Evolutionary conservation across 2,329 filamentous ascomycete species (phyloP), one percentile per base, ranked within the genome.

Genomic region (Trichoderma sp.): DNA sequence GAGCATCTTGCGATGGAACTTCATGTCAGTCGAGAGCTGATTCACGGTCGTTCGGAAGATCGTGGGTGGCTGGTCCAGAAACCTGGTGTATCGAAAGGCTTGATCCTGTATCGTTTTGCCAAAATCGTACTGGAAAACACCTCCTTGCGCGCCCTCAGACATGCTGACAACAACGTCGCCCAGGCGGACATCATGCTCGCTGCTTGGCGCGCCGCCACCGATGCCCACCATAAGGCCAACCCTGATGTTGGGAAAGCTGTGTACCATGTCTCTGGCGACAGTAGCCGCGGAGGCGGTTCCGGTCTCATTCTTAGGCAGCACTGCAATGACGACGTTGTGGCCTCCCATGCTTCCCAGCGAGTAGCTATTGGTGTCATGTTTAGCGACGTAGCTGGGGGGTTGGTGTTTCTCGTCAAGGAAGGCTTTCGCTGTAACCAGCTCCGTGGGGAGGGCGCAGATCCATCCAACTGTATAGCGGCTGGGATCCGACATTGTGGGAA

Each of bases 391-490:
- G n/a, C 58, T 39, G 7, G 34, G 24, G 12, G 17, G 0, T 19
- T 47, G 5, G 6, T 58, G 55, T n/a, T 58, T 19, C 24, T 45
- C 21, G 6, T 58, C 55, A 21, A 58, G 26, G 30, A 58, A 58
- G 0, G 51, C 68, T 28, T 69, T 67, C 3, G 79, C 79, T 5
- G 79, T 78, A 54, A 76, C 72, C 48, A 69, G 72, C 59, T 82
- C 79, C 0, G 67, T 72, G 0, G 5, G 19, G 1, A 81, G 65
- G 10, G 79, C 78, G 62, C 77, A 81, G 6, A 82, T 79, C 55
- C 78, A 81, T 17, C 78, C 79, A 9, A 82, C 73, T 0, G 72
- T 78, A 59, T 81, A 81, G 5, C 5, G 2, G 10, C 26, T 30
- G 24, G 19, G 19, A 5, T 26, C 19, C 7, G 52, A 5, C 52